Evolutionary conservation across 768 basidiomycete genomes (phyloP).

Genomic region (Scleroderma bovista): DNA sequence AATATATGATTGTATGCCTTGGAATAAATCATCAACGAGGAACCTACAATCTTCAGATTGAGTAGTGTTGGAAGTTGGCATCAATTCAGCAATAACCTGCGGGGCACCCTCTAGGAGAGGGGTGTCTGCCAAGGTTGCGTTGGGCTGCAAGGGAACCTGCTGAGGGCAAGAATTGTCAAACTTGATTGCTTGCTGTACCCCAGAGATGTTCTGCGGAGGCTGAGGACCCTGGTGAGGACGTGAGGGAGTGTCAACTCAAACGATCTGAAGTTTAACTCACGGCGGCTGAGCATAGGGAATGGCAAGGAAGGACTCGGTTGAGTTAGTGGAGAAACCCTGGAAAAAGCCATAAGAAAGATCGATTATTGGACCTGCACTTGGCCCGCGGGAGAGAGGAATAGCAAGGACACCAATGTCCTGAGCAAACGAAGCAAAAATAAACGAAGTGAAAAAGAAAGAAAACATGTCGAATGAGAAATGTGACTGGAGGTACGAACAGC

Average conservation of each 20-base stretch:
- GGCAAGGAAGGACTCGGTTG: slow-evolving; percentile 4
- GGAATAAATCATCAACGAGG: background rate
- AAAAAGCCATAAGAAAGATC: slow-evolving; percentile 3
- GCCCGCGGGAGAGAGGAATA: slow-evolving; percentile 2
- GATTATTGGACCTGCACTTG: slow-evolving; percentile 1
- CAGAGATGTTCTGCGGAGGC: slow-evolving; percentile 14
- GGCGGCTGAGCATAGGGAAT: slow-evolving; percentile 3
- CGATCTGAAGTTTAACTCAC: background rate
- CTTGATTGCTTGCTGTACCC: slow-evolving; percentile 29
- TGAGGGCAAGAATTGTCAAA: slow-evolving; percentile 40
- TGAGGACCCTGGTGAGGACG: no score
- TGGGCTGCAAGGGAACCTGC: slow-evolving; percentile 12
- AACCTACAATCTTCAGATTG: slow-evolving; percentile 4
- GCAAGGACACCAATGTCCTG: slow-evolving; percentile 5
- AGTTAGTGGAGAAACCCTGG: slow-evolving; percentile 2
- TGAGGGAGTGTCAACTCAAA: no score
- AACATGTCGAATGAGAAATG: no score
- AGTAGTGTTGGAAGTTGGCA: slow-evolving; percentile 7
- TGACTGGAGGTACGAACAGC: no score
- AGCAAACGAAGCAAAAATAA: background rate
- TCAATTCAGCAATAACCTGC: background rate
- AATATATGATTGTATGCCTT: background rate
- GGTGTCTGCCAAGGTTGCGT: background rate
- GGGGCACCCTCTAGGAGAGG: slow-evolving; percentile 1
- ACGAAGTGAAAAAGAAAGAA: background rate